These are phyloP conservation scores for Eucalyptus sideroxylon DNA, from an alignment of 345 rosid genomes.

Conservation along the genomic window DNA sequence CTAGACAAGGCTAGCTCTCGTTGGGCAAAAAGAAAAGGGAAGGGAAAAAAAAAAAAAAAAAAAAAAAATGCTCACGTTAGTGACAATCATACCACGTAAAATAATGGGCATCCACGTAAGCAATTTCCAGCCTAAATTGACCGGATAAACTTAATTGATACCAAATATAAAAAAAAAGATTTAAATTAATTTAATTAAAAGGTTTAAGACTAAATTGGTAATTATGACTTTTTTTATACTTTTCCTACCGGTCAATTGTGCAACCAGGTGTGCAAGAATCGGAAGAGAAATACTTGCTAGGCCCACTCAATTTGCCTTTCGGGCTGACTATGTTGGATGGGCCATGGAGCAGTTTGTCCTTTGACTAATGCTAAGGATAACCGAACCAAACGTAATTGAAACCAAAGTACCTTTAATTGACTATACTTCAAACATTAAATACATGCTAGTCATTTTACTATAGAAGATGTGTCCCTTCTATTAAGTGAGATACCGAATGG, in stretches of 20 bases:
- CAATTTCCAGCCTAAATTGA: neutral
- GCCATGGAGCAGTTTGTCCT: neutral
- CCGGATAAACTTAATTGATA: fast-evolving
- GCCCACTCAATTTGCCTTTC: neutral
- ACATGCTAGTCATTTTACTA: no score
- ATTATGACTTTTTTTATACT: fast-evolving
- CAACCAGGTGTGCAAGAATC: neutral
- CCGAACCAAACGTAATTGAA: neutral
- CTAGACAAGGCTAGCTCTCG: fast-evolving
- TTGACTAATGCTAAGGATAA: neutral
- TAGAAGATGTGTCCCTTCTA: neutral
- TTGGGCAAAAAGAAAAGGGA: no score
- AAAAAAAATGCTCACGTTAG: fast-evolving
- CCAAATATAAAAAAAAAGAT: no score
- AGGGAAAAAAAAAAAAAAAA: no score
- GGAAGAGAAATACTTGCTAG: neutral
- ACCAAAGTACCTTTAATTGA: neutral
- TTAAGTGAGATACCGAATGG: neutral
- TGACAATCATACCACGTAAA: fast-evolving
- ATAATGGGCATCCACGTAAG: fast-evolving
- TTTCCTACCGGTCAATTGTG: neutral
- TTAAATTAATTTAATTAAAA: no score
- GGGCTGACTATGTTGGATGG: neutral
- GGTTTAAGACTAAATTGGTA: fast-evolving
- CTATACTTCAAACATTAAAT: neutral